These are phyloP conservation scores for Papiliotrema laurentii DNA, from an alignment of 1,284 basidiomycete genomes.

Conservation along the genomic window DNA sequence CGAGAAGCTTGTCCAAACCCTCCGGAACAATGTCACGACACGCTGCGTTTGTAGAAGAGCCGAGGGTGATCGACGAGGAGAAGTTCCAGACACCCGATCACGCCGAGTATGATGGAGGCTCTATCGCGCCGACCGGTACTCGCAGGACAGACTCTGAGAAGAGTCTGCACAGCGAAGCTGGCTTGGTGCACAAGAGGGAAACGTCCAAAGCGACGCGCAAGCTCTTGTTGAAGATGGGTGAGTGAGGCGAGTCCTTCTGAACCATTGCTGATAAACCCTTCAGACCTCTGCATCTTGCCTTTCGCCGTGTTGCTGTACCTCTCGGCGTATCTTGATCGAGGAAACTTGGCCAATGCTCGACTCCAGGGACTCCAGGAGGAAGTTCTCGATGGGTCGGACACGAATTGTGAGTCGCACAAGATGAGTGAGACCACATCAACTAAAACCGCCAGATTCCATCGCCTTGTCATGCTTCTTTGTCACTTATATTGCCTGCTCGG, in stretches of 20 bases:
- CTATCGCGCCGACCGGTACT: too few species aligned
- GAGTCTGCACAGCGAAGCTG: too few species aligned
- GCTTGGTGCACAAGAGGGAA: too few species aligned
- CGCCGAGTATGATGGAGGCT: too few species aligned
- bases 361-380: constrained; percentile 41
- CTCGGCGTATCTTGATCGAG: constrained; percentile 49
- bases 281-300: constrained; percentile 47
- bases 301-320: constrained; percentile 50
- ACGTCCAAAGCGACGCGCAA: constrained; percentile 30
- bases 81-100: too few species aligned
- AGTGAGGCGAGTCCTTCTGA: too few species aligned
- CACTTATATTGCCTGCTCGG: constrained; percentile 45
- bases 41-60: too few species aligned
- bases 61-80: too few species aligned
- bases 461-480: constrained; percentile 47
- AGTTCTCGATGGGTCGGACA: constrained; percentile 38
- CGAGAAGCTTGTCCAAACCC: too few species aligned
- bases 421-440: background rate
- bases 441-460: constrained; percentile 26
- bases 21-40: too few species aligned
- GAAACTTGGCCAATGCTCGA: constrained; percentile 44
- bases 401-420: constrained; percentile 20
- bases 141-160: too few species aligned
- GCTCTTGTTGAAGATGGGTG: constrained; percentile 17
- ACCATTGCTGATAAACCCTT: background rate